Conservation (phyloP, 345 rosid species). For the Ceriops tagal region DNA sequence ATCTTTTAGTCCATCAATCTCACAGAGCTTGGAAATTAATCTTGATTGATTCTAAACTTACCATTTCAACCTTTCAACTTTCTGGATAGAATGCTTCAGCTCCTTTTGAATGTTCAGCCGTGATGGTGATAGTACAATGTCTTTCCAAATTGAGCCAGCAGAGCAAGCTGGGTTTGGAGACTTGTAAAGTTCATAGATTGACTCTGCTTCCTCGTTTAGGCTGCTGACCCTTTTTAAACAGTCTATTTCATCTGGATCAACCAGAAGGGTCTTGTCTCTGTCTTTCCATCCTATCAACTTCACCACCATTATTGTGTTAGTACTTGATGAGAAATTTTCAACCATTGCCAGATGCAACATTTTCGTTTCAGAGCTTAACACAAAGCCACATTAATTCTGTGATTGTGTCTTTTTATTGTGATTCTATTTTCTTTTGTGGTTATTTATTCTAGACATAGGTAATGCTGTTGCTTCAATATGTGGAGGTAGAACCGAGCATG, state of each 20-base stretch:
- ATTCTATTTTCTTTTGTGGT: not conserved
- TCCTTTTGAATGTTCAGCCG: slow-evolving; percentile 74
- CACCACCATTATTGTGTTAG: slow-evolving; percentile 31
- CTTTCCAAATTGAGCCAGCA: slow-evolving; percentile 90
- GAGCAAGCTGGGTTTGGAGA: slow-evolving; percentile 63
- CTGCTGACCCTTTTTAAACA: slow-evolving; percentile 58
- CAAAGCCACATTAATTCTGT: not conserved
- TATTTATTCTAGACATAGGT: not conserved
- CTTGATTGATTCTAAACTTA: too few relatives aligned
- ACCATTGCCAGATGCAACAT: not conserved
- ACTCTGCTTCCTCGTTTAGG: slow-evolving; percentile 75
- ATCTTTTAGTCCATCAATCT: slow-evolving; percentile 5
- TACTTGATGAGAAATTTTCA: not conserved
- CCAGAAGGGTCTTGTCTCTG: slow-evolving; percentile 71
- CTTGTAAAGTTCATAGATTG: slow-evolving; percentile 67
- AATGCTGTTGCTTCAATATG: too few relatives aligned
- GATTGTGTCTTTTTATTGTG: not conserved
- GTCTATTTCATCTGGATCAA: slow-evolving; percentile 81
- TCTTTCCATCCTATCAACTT: slow-evolving; percentile 98
- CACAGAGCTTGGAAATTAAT: slow-evolving; percentile 13
- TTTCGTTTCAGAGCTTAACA: not conserved
- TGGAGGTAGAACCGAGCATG: too few relatives aligned
- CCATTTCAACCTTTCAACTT: slow-evolving; percentile 49
- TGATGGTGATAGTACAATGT: slow-evolving; percentile 85
- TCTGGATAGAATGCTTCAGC: slow-evolving; percentile 59